phyloP scores from a whole-genome alignment of 148 eudicot species.

The Rheum nobile region DNA sequence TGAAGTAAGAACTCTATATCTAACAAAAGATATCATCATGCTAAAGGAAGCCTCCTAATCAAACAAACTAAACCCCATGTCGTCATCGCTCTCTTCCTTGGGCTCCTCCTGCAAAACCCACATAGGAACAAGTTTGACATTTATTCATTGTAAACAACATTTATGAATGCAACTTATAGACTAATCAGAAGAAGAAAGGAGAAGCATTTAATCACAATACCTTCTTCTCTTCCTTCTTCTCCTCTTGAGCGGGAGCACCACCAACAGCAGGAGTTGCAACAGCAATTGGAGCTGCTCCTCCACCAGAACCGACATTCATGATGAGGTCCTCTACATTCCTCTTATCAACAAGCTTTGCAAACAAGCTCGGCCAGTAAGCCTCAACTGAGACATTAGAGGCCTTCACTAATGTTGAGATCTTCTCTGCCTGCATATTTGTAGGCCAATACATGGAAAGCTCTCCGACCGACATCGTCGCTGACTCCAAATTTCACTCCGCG shows the following conservation, averaged over 20 bases:
- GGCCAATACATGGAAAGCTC: too few species aligned
- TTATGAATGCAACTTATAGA: background rate
- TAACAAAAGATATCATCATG: background rate
- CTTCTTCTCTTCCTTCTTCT: slow-evolving; percentile 46
- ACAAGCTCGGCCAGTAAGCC: slow-evolving; percentile 59
- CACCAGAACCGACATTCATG: slow-evolving; percentile 51
- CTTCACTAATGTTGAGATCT: slow-evolving; percentile 35
- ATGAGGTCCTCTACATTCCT: slow-evolving; percentile 46
- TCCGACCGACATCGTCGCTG: too few species aligned
- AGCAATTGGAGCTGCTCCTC: slow-evolving; percentile 34
- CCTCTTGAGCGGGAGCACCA: slow-evolving; percentile 39
- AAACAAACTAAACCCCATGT: slow-evolving; percentile 43
- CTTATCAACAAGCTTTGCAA: slow-evolving; percentile 54
- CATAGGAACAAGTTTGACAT: background rate
- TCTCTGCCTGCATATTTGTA: slow-evolving; percentile 52
- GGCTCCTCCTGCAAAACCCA: slow-evolving; percentile 18
- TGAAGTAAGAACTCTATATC: background rate
- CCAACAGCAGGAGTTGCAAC: slow-evolving; percentile 24
- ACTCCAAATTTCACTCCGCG: too few species aligned
- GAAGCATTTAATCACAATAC: slow-evolving; percentile 6
- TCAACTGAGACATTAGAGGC: slow-evolving; percentile 37
- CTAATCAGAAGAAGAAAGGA: background rate
- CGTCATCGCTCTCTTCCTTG: slow-evolving; percentile 36
- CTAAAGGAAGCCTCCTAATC: slow-evolving; percentile 15
- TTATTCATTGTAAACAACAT: background rate